Percentiles rank a stretch among this genome's conserved stretches.
Conservation (phyloP, 768 basidiomycete species). For the Russula dissimulans region DNA sequence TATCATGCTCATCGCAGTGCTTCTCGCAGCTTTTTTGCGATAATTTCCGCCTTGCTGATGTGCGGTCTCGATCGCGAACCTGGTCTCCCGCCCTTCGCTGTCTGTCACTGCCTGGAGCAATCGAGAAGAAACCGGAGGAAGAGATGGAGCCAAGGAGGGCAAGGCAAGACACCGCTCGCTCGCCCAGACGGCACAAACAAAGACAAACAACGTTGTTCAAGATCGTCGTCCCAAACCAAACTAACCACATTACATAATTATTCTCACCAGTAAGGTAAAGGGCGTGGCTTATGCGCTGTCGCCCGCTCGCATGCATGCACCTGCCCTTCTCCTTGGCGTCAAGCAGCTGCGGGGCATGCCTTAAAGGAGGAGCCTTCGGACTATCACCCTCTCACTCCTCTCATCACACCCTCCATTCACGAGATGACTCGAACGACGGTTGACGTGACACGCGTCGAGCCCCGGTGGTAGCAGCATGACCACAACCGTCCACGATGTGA, state of each 20-base stretch:
- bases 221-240: conserved; percentile 8
- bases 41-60: not conserved
- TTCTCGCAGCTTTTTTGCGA: not conserved
- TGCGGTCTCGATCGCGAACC: not conserved
- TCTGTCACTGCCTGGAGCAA: not conserved
- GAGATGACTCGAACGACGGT: not conserved
- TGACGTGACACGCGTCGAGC: conserved; percentile 4
- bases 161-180: not conserved
- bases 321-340: not conserved
- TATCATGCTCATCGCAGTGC: not conserved
- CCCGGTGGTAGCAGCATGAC: not conserved
- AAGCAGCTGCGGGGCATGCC: not conserved
- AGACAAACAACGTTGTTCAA: not conserved
- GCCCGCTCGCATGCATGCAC: not conserved
- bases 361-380: not conserved
- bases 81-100: not conserved
- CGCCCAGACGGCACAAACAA: not conserved
- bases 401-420: not conserved
- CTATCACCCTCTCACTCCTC: not conserved
- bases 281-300: not conserved
- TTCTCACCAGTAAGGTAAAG: not conserved
- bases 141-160: not conserved
- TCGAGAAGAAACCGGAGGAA: not conserved
- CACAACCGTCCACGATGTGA: not conserved
- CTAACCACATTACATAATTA: not conserved